Evolutionary conservation across 78 protist genomes (phyloP), one percentile per base, ranked within the genome.

Genomic region (Protostelium mycophagum): DNA sequence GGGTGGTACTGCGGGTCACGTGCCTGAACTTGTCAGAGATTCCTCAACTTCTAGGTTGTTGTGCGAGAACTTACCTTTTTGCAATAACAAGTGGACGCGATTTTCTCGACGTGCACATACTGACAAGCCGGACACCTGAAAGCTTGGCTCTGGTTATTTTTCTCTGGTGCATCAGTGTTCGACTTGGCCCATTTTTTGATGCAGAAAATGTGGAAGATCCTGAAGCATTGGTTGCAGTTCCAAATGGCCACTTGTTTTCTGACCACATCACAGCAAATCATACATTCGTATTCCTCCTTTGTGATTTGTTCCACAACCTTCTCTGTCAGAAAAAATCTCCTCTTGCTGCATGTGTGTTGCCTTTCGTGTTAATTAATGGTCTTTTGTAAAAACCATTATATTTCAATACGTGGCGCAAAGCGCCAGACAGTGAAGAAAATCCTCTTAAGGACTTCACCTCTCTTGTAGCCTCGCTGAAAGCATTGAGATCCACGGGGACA

Each of bases 231-330:
- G 28, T 38, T 1, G 83, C 97, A 95, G 36, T 84, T 34, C 90
- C 91, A 91, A 0, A 92, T 73, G 1, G 36, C 34, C 28, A 86
- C 89, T 1, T 37, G 63, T n/a, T 87, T 86, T n/a, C 88, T 84
- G 63, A 94, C 38, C 84, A 25, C 83, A 28, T 91, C 94, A 86
- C 88, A 94, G 91, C 96, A 94, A 28, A 94, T 91, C 94, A 94
- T 91, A 90, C 96, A 94, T 35, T 94, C 96, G 86, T 90, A 90
- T 16, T 51, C 73, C 73, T 51, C 31, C 73, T 5, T 25, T 51
- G 16, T 51, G 73, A 51, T 51, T 16, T 51, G 73, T 51, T 51
- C 31, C 31, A 51, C 73, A 16, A 51, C 73, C 73, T 51, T n/a
- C n/a, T n/a, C n/a, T n/a, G n/a, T n/a, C n/a, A n/a, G n/a, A n/a